phyloP scores from a whole-genome alignment of 148 eudicot species.

The Rhododendron ovatum region DNA sequence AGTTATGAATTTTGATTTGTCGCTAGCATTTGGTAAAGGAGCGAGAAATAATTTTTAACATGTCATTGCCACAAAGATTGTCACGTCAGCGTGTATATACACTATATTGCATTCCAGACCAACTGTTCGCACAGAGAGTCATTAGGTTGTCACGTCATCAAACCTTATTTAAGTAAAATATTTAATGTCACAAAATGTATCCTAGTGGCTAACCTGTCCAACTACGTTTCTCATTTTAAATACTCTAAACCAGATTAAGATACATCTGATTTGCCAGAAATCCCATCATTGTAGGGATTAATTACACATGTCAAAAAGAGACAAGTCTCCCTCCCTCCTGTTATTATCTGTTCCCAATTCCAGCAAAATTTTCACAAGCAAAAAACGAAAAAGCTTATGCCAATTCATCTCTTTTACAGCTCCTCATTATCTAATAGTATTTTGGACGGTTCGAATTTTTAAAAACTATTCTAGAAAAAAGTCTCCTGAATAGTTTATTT shows the following conservation, averaged over 20 bases:
- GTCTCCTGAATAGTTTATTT: no score
- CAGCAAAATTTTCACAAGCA: neutral
- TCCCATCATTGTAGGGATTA: neutral
- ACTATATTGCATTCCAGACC: neutral
- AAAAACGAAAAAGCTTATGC: no score
- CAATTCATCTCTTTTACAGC: no score
- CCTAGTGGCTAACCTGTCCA: neutral
- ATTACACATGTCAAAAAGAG: neutral
- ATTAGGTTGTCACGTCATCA: neutral
- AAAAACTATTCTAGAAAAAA: no score
- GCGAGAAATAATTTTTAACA: neutral
- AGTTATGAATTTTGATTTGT: neutral
- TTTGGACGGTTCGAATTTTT: no score
- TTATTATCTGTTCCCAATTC: neutral
- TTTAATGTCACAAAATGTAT: neutral
- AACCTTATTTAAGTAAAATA: neutral
- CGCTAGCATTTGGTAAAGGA: neutral
- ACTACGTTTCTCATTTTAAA: neutral
- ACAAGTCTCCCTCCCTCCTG: neutral
- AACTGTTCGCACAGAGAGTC: neutral
- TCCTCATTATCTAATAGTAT: no score
- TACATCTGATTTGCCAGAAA: neutral
- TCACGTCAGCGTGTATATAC: no score
- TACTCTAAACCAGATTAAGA: neutral
- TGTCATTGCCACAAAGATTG: no score